phyloP scores from a whole-genome alignment of 768 basidiomycete genomes.

The Suillus cothurnatus region DNA sequence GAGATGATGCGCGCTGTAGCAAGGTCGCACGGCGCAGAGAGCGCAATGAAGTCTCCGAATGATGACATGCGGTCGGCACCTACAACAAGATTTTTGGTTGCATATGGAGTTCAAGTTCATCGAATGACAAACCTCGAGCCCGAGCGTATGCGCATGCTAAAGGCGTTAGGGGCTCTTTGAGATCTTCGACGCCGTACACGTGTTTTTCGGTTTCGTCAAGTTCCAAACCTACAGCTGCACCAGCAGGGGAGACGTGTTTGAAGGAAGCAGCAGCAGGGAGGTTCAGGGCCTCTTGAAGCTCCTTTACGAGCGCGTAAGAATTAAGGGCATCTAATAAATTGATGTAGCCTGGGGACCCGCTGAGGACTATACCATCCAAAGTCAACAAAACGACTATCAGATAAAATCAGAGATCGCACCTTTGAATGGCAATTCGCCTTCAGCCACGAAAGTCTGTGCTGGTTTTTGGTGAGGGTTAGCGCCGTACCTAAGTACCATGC shows the following conservation, averaged over 20 bases:
- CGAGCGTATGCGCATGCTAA: slow-evolving; percentile 94
- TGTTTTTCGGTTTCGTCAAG: slow-evolving; percentile 85
- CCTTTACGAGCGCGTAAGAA: slow-evolving; percentile 94
- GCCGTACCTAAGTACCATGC: slow-evolving; percentile 88
- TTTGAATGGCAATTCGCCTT: slow-evolving; percentile 92
- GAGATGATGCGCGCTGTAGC: slow-evolving; percentile 96
- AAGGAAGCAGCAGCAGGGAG: slow-evolving; percentile 98
- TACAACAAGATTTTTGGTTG: slow-evolving; percentile 30
- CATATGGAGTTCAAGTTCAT: background rate
- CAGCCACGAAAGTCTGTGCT: slow-evolving; percentile 91
- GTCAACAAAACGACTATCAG: slow-evolving; percentile 2
- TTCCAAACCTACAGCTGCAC: slow-evolving; percentile 88
- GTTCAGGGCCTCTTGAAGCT: slow-evolving; percentile 82
- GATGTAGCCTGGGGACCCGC: slow-evolving; percentile 97
- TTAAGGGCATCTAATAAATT: slow-evolving; percentile 97
- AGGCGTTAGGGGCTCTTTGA: slow-evolving; percentile 86
- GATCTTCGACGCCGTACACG: slow-evolving; percentile 95
- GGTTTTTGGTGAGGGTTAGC: slow-evolving; percentile 99
- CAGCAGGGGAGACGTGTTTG: slow-evolving; percentile 99
- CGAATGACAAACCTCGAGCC: slow-evolving; percentile 69
- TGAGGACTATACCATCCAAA: slow-evolving; percentile 59
- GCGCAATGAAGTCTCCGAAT: slow-evolving; percentile 97
- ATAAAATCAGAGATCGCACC: slow-evolving; percentile 43
- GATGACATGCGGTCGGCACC: slow-evolving; percentile 99
- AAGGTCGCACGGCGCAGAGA: slow-evolving; percentile 90